Percentiles rank a stretch among this genome's conserved stretches.
Evolutionary conservation across 116 monocot genomes (phyloP).

Genomic region (Iris pallida): DNA sequence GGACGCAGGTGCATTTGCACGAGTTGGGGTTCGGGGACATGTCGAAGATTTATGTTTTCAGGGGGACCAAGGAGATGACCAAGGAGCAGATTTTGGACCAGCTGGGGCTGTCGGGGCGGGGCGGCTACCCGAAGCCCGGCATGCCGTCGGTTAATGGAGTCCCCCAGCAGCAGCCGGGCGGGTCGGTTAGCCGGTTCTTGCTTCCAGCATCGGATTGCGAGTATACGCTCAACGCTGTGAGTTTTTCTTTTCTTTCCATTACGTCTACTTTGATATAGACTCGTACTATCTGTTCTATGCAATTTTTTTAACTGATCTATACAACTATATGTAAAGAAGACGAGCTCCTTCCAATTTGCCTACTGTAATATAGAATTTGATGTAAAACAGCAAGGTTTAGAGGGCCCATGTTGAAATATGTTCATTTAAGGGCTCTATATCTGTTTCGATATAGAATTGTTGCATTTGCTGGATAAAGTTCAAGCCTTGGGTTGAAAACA

Average conservation of each 20-base stretch:
- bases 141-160: constrained; percentile 28
- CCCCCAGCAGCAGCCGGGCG: constrained; percentile 6
- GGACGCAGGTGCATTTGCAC: constrained; percentile 96
- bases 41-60: constrained; percentile 74
- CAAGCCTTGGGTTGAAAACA: too few relatives aligned
- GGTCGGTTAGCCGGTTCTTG: constrained; percentile 61
- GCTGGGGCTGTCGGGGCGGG: constrained; percentile 53
- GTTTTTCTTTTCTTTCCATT: constrained; percentile 5
- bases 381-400: too few relatives aligned
- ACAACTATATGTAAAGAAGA: too few relatives aligned
- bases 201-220: constrained; percentile 89
- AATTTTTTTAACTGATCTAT: neutral
- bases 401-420: too few relatives aligned
- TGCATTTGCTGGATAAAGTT: too few relatives aligned
- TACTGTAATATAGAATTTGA: too few relatives aligned
- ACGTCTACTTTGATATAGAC: neutral
- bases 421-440: too few relatives aligned
- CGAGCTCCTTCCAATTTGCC: too few relatives aligned
- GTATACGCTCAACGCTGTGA: constrained; percentile 75
- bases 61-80: constrained; percentile 79
- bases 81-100: constrained; percentile 87
- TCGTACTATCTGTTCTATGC: constrained; percentile 1
- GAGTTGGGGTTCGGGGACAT: constrained; percentile 83
- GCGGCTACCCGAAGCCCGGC: constrained; percentile 13
- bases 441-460: too few relatives aligned